A percentile compares a stretch with the other conserved stretches of the same genome.
Conservation (phyloP, 169 alveolate genomes). For the Blepharisma undulans region DNA sequence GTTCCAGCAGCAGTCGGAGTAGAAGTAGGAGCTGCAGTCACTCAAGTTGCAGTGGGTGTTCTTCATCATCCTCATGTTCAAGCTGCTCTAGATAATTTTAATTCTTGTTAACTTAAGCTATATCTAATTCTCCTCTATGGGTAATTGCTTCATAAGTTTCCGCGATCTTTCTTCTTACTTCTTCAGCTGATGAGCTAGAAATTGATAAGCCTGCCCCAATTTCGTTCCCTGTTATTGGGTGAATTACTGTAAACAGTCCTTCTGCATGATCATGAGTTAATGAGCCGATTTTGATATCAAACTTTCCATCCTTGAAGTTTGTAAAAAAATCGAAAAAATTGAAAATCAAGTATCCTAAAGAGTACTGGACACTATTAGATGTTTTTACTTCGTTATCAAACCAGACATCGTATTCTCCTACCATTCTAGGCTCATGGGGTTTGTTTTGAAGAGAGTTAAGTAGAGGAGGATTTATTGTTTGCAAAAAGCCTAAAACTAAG, state of each 20-base stretch:
- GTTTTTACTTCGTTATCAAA: neutral
- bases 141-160: neutral
- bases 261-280: neutral
- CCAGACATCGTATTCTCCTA: conserved; percentile 13
- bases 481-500: neutral
- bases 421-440: neutral
- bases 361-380: too few relatives aligned
- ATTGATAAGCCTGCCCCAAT: neutral
- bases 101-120: neutral
- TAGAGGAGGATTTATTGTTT: neutral
- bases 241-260: neutral
- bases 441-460: neutral
- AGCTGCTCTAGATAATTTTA: neutral
- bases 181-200: neutral
- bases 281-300: neutral
- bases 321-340: neutral
- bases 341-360: neutral
- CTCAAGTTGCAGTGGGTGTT: neutral
- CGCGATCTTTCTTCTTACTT: neutral
- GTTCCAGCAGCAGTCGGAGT: neutral
- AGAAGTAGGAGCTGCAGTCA: neutral
- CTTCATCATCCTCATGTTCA: neutral
- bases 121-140: neutral
- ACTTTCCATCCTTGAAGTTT: neutral
- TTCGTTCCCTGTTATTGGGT: neutral